Evolutionary conservation across 2,329 filamentous ascomycete genomes (phyloP).

Genomic region (Dissoconium aciculare): DNA sequence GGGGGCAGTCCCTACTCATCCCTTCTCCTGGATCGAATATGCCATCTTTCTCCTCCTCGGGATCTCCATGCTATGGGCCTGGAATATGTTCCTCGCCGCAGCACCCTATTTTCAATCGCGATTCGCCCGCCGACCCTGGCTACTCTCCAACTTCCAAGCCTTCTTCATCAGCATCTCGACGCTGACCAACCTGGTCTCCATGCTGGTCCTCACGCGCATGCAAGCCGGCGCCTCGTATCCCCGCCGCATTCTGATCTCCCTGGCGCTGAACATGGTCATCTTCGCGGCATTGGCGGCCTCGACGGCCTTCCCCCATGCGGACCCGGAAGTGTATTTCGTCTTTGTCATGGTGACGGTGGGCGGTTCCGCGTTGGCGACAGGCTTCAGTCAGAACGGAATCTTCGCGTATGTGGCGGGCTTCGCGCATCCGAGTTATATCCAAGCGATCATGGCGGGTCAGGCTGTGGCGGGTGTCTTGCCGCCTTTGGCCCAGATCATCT

Average conservation of each 20-base stretch:
- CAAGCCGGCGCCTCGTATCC: constrained; percentile 79
- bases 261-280: constrained; percentile 60
- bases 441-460: constrained; percentile 92
- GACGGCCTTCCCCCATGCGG: constrained; percentile 51
- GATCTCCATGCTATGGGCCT: constrained; percentile 93
- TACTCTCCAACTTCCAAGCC: constrained; percentile 73
- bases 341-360: constrained; percentile 77
- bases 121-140: constrained; percentile 55
- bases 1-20: too few species aligned
- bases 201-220: constrained; percentile 62
- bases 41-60: constrained; percentile 71
- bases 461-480: constrained; percentile 83
- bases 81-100: constrained; percentile 98
- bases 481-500: constrained; percentile 69
- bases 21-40: constrained; percentile 82
- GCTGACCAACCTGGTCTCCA: constrained; percentile 60
- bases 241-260: constrained; percentile 62
- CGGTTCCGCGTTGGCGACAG: constrained; percentile 62
- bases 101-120: constrained; percentile 83
- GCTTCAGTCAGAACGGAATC: constrained; percentile 80
- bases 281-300: constrained; percentile 71
- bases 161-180: constrained; percentile 79
- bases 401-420: constrained; percentile 86
- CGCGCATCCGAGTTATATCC: constrained; percentile 74
- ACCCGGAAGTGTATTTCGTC: constrained; percentile 54